Base-by-base conservation (phyloP, 148 eudicot species). In the Mesembryanthemum crystallinum region DNA sequence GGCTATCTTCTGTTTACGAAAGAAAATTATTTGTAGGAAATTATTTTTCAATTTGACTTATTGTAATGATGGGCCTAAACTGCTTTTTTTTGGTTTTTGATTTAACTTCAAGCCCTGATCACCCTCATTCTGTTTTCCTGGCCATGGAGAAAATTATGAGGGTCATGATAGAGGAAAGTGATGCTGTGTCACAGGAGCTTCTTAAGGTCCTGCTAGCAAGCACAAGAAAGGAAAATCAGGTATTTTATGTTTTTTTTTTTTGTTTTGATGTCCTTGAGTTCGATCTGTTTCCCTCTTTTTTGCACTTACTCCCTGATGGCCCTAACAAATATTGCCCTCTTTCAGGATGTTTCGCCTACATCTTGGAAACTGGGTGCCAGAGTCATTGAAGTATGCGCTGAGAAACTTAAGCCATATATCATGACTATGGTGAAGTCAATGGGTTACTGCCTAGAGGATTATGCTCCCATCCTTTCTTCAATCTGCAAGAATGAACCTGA, bases 61-160 rank as follows among this genome's bases (percentile, higher is more conserved):
- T 59, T n/a, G 42, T 29, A 20, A 25, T 69, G 12, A 37, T 29
- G 82, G 1, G 37, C 45, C 43, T 55, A 54, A 33, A 52, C 49
- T 35, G 35, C 76, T 62, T 61, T 18, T 67, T 35, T 42, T 71
- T 68, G 51, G 54, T 72, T 20, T 14, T 33, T 62, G 37, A 4
- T 29, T 35, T 35, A 35, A 35, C 7, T 29, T 85, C 8, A 75
- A 94, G 97, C 86, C 78, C 91, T 30, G 68, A 85, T 55, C 94
- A 88, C 54, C 91, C 94, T 30, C 81, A 67, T 55, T 67, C 74
- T 15, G 88, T 90, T 77, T 77, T 86, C 72, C 72, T 64, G 29
- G 76, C 87, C 65, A 92, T 95, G 94, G 92, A 86, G 84, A 81
- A 65, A 62, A 88, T 95, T 64, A 90, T 95, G 99, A 85, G 81